Conservation (phyloP, 2,329 filamentous ascomycete genomes). For the Exophiala viscosa region DNA sequence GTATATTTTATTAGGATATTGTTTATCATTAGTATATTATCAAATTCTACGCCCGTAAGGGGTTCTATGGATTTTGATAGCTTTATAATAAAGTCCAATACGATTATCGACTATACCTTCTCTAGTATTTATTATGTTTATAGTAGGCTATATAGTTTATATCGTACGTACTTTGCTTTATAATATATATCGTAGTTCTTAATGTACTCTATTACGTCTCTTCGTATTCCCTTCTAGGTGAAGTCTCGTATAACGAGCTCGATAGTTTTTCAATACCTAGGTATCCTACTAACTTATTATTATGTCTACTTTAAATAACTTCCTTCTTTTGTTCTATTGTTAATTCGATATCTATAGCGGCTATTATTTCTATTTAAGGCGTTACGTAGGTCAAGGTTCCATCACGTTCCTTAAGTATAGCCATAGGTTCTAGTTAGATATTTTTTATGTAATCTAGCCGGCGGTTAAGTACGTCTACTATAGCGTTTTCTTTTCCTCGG, state of each 20-base stretch:
- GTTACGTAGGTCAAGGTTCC: conserved; percentile 1
- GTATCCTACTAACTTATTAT: conserved; percentile 3
- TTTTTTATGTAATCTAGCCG: conserved; percentile 15
- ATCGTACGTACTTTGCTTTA: conserved; percentile 4
- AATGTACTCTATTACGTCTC: conserved; percentile 11
- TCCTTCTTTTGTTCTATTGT: conserved; percentile 4
- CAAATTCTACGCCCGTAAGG: conserved; percentile 3
- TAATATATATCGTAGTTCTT: conserved; percentile 6
- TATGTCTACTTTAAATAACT: conserved; percentile 7
- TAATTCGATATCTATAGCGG: not conserved
- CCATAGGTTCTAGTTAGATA: conserved; percentile 1
- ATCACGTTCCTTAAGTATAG: not conserved
- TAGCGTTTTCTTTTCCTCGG: conserved; percentile 14
- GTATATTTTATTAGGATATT: not conserved
- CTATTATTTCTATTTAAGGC: not conserved
- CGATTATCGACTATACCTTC: not conserved
- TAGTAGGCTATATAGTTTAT: conserved; percentile 10
- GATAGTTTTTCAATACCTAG: conserved; percentile 16
- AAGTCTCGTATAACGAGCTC: conserved; percentile 10
- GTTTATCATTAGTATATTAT: not conserved
- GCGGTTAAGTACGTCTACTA: conserved; percentile 6
- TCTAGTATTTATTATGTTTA: not conserved
- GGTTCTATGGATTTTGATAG: conserved; percentile 6
- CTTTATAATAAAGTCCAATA: conserved; percentile 9
- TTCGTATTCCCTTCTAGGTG: conserved; percentile 8